Evolutionary conservation across 2,329 filamentous ascomycete species (phyloP), one percentile per base, ranked within the genome.

Genomic region (Hypoxylon sp.): DNA sequence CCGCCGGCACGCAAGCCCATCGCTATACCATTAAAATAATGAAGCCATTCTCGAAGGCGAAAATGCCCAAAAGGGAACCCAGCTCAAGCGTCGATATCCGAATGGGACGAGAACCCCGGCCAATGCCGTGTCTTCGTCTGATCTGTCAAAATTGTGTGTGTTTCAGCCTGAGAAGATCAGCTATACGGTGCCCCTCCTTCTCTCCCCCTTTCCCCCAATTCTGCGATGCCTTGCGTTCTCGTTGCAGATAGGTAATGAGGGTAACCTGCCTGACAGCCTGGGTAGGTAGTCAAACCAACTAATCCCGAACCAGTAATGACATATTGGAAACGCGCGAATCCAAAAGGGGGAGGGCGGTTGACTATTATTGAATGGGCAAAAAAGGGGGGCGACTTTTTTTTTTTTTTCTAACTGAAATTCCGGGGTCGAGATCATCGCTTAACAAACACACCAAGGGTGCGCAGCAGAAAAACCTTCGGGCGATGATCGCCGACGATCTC

Each of bases 91-190:
- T 20, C 41, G 26, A 44, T 56, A 30, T 44, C 52, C 26, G 56
- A 37, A 59, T 59, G 32, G 32, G 20, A 50, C 20, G 17, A n/a
- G 48, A 37, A 37, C 17, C 37, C 37, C 17, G 47, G 24, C 43
- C 53, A 34, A 24, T 28, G 48, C 20, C 57, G 19, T 46, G 8
- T 61, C 54, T 57, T 55, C 50, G 50, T 64, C 61, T 59, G 46
- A 57, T 56, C 51, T 62, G 55, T 59, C 51, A 53, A 64, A 58
- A 47, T 44, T 53, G 41, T 44, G 48, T 59, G 61, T 62, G 64
- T 67, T 67, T 67, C 64, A 67, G 58, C 43, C 46, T 55, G 57
- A 62, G 48, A 61, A 59, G 61, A 67, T 67, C 64, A 56, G 58
- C 61, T 49, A 50, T 49, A 50, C 47, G 22, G 54, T 46, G 24